These are phyloP conservation scores for Withania somnifera DNA, from an alignment of 305 asterid species.

Conservation along the genomic window DNA sequence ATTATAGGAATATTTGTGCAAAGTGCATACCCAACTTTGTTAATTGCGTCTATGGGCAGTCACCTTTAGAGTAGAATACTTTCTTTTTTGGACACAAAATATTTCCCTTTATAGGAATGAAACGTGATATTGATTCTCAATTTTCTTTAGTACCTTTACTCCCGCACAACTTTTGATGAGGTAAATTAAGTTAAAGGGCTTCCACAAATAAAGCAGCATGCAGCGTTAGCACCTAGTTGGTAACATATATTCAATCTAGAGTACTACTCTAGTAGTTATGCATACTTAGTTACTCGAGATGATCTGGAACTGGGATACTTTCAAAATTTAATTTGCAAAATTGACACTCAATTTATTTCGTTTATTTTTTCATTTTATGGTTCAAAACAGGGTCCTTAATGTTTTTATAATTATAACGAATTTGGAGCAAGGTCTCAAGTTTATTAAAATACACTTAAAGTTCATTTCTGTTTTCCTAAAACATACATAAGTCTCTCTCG, in stretches of 20 bases:
- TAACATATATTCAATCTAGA: not conserved
- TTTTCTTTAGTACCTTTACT: conserved; percentile 6
- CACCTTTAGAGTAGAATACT: conserved; percentile 17
- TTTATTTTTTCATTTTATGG: too few relatives aligned
- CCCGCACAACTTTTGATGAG: conserved; percentile 15
- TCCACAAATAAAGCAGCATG: not conserved
- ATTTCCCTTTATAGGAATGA: conserved; percentile 25
- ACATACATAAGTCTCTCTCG: too few relatives aligned
- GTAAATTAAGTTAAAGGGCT: not conserved
- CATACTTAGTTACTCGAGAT: too few relatives aligned
- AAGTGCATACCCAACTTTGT: conserved; percentile 18
- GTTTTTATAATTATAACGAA: too few relatives aligned
- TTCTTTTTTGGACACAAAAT: conserved; percentile 7
- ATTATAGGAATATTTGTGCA: conserved; percentile 13
- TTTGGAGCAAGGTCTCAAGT: too few relatives aligned
- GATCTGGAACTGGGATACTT: too few relatives aligned
- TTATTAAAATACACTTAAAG: too few relatives aligned
- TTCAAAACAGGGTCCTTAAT: too few relatives aligned
- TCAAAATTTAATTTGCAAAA: too few relatives aligned
- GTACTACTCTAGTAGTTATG: not conserved
- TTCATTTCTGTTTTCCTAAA: too few relatives aligned
- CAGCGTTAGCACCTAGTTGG: not conserved
- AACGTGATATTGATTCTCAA: conserved; percentile 14
- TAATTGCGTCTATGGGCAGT: conserved; percentile 16
- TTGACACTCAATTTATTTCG: too few relatives aligned